Base-by-base conservation (phyloP, 2,329 filamentous ascomycete species). In the Fragosphaeria purpurea region DNA sequence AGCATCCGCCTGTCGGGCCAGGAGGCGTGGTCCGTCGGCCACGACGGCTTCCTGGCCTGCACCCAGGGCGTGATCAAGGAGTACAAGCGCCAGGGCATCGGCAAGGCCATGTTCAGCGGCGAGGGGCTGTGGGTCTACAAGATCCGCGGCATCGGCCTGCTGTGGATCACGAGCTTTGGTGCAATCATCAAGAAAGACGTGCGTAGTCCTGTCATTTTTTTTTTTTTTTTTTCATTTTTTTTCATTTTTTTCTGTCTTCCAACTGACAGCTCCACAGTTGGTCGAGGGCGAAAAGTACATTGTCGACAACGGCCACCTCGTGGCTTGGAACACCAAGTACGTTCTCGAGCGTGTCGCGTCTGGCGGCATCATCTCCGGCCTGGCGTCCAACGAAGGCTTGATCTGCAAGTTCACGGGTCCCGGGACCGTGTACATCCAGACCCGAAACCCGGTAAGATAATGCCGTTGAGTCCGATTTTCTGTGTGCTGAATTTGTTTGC, bases 251-350 rank as follows among this genome's bases (percentile, higher is more conserved):
- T 31, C 34, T 33, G 46, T 41, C 52, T 51, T 31, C 22, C 22
- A 22, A 32, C 38, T 46, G 32, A 42, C 40, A 10, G 41, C 44
- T 31, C 44, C 6, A 30, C 44, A 76, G 74, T 70, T 83, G 33
- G 67, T 65, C 43, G 77, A 82, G 10, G 84, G 84, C 8, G 91
- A 97, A 64, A 85, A 85, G 59, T 97, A 96, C 67, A 88, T 93
- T 57, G 83, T 96, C 51, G 88, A 95, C 61, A 95, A 95, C 60
- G 88, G 88, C 4, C 89, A 97, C 59, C 75, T 97, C 1, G 89
- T 97, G 0, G 91, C 93, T 0, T 98, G 93, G 93, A 96, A 96
- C 64, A 90, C 86, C 62, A 88, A 95, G 62, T 98, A 97, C 61
- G 77, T 87, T 5, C 81, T 98, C 55, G 89, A 96, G 69, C 83